phyloP scores from a whole-genome alignment of 2,329 filamentous ascomycete genomes.

The Huntiella savannae region DNA sequence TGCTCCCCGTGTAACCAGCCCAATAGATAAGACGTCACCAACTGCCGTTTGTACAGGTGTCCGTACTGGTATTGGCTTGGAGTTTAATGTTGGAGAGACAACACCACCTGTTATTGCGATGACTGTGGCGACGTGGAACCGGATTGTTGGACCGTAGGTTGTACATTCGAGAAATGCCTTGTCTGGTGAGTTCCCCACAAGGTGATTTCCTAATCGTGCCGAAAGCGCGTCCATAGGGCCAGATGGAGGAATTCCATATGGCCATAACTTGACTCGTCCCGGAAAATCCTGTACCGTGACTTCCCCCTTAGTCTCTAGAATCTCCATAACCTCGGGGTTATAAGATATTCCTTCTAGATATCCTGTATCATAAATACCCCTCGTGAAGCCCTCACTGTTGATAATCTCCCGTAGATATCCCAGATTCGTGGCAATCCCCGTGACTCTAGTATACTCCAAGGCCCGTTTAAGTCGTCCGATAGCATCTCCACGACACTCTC shows the following conservation, averaged over 20 bases:
- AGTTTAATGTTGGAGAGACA: conserved; percentile 16
- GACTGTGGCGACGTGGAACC: conserved; percentile 18
- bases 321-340: conserved; percentile 17
- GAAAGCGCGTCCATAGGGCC: conserved; percentile 25
- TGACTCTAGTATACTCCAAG: conserved; percentile 27
- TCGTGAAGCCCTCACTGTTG: conserved; percentile 15
- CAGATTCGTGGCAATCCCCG: conserved; percentile 20
- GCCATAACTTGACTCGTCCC: conserved; percentile 20
- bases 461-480: conserved; percentile 43
- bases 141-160: conserved; percentile 18
- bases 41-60: conserved; percentile 14
- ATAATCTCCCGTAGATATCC: conserved; percentile 19
- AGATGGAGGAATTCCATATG: conserved; percentile 22
- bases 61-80: conserved; percentile 12
- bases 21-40: conserved; percentile 16
- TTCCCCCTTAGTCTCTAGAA: conserved; percentile 19
- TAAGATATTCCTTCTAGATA: conserved; percentile 18
- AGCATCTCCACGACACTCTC: conserved; percentile 37
- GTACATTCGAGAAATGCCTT: conserved; percentile 20
- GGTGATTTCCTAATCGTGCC: conserved; percentile 19
- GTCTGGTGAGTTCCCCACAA: conserved; percentile 18
- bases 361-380: conserved; percentile 18
- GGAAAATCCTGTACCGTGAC: conserved; percentile 25
- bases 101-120: conserved; percentile 19
- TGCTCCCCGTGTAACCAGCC: conserved; percentile 16